phyloP scores from a whole-genome alignment of 805 yeast genomes.

The Nakazawaea ernobii region DNA sequence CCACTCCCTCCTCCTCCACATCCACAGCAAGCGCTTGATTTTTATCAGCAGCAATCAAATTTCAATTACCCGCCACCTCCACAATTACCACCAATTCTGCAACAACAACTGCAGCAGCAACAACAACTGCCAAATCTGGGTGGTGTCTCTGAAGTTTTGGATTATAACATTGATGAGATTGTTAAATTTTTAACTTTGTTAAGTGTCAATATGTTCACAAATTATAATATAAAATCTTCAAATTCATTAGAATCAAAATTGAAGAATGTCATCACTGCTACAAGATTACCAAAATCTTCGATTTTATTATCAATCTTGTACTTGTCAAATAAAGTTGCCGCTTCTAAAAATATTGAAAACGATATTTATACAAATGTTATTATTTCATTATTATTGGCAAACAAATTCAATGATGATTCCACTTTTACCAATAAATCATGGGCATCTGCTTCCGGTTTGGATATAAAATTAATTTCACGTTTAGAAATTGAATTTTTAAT shows the following conservation, averaged over 20 bases:
- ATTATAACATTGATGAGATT: slow-evolving; percentile 76
- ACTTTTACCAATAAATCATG: slow-evolving; percentile 93
- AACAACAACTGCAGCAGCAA: slow-evolving; percentile 8
- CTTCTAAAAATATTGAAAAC: slow-evolving; percentile 24
- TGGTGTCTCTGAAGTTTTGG: slow-evolving; percentile 73
- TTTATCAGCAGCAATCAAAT: slow-evolving; percentile 13
- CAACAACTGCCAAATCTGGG: slow-evolving; percentile 34
- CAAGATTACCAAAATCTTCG: slow-evolving; percentile 81
- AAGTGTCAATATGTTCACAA: slow-evolving; percentile 61
- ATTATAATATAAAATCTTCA: slow-evolving; percentile 22
- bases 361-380: slow-evolving; percentile 52
- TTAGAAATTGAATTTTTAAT: slow-evolving; percentile 69
- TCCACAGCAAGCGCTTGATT: neutral
- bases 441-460: slow-evolving; percentile 91
- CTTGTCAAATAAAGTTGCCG: slow-evolving; percentile 48
- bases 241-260: slow-evolving; percentile 53
- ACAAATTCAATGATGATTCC: slow-evolving; percentile 94
- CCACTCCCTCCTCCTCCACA: neutral
- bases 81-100: slow-evolving; percentile 9
- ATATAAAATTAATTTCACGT: slow-evolving; percentile 51
- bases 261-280: slow-evolving; percentile 71
- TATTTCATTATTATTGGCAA: slow-evolving; percentile 74
- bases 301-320: slow-evolving; percentile 76
- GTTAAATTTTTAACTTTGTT: slow-evolving; percentile 74
- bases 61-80: slow-evolving; percentile 10